Evolutionary conservation across 768 basidiomycete genomes (phyloP), one percentile per base, ranked within the genome.

Genomic region (Agrocybe praecox): DNA sequence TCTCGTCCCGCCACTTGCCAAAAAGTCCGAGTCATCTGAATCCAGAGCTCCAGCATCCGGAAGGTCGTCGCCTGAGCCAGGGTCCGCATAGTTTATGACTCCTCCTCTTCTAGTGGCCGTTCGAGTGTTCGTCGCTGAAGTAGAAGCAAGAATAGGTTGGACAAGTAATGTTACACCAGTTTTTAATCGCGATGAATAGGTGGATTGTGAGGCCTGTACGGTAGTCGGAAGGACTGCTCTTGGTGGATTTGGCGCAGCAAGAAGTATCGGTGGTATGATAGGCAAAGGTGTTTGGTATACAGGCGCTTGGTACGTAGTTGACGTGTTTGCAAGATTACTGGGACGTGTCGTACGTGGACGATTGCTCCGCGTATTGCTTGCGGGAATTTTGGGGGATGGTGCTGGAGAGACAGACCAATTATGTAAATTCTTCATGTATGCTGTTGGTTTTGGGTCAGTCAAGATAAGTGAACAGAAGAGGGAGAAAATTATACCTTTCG

Each of bases 111-210:
- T 80, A 40, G 79, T 80, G 2, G 81, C 72, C 1, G 79, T 68
- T n/a, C 83, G 77, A 1, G 72, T 67, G 29, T 66, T 64, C 2
- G 72, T 70, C 8, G 78, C 62, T 1, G 83, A 66, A 8, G 80
- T 61, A n/a, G 76, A 61, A 5, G 74, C 63, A 46, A 80, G 59
- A 63, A 93, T 84, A 18, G 97, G 97, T 66, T 99, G 97, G 72
- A 98, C 82, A 62, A 99, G 85, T 6, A 94, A 84, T 0, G 93
- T 90, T 2, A 89, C 81, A 15, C 97, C 97, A 0, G 96, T 96
- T 22, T 91, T 87, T 50, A 98, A 76, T n/a, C 96, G 84, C 6
- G 95, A 90, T 0, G 94, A 78, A 69, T 97, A 98, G 2, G 92
- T 90, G 0, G 93, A 89, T 54, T 85, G 80, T 14, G 86, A 74